Base-by-base conservation (phyloP, 2,329 filamentous ascomycete species). In the Biscogniauxia marginata region DNA sequence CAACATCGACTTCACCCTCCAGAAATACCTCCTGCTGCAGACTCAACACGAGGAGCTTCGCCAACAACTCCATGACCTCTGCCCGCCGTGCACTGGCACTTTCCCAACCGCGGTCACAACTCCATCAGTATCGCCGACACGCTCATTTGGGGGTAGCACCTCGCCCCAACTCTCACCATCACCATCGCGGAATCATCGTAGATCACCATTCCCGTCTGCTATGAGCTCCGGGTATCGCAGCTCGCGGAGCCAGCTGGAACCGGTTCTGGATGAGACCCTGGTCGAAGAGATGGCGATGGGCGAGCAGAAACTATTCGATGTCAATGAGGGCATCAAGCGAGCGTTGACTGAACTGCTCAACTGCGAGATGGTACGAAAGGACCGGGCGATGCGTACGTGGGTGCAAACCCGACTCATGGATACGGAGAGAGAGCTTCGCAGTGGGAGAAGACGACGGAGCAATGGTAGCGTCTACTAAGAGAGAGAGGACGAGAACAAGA, bases 281-380 rank as follows among this genome's bases (percentile, higher is more conserved):
- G 67, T 80, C 20, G 73, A 73, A 58, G 78, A 80, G 64, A 77
- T 84, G 60, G 79, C 77, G 0, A 72, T 73, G 18, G 80, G 82
- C 65, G 80, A 84, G 66, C 76, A 79, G 61, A 80, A 77, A 58
- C 75, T 85, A 9, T 82, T 75, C 50, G 75, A 79, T 59, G 79
- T 85, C 70, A 84, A 84, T 70, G 82, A 85, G 70, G 78, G 79
- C 63, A 83, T 86, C 73, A 86, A 86, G 73, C 77, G 82, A 25
- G 79, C 82, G 2, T 67, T 86, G 63, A 86, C 83, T 5, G 83
- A 85, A 68, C 77, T 86, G 13, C 77, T 86, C 64, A 86, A 85
- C 71, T 85, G 81, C 70, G 79, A 82, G 21, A 72, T 77, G 39
- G 80, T 84, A 16, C 79, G 82, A 45, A 71, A 68, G 47, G 80